Conservation (phyloP, 2,329 filamentous ascomycete species). For the Colletotrichum ledebouriae region DNA sequence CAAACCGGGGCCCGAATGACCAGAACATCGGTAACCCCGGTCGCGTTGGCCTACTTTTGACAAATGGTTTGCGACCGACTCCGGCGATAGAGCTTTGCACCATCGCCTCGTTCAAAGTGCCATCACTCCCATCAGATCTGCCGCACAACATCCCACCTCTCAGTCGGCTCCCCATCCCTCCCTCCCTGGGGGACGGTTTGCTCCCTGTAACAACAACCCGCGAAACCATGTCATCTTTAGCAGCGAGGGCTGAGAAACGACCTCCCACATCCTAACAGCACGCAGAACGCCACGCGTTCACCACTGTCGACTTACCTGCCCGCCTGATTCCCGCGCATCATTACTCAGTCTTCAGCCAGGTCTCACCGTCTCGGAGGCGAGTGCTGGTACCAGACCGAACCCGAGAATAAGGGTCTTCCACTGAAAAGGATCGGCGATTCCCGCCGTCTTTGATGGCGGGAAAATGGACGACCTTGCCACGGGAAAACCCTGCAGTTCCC, state of each 20-base stretch:
- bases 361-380: background rate
- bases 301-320: conserved; percentile 4
- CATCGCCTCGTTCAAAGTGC: background rate
- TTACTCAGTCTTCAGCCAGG: background rate
- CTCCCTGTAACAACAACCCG: too few species aligned
- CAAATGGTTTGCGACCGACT: conserved; percentile 23
- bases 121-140: too few species aligned
- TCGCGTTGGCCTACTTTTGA: conserved; percentile 5
- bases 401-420: background rate
- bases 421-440: background rate
- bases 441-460: background rate
- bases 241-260: too few species aligned
- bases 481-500: background rate
- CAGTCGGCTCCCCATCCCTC: too few species aligned
- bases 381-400: background rate
- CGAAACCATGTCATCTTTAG: too few species aligned
- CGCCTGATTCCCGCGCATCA: conserved; percentile 13
- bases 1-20: conserved; percentile 25
- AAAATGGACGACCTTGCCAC: background rate
- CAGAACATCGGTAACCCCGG: conserved; percentile 37
- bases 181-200: too few species aligned
- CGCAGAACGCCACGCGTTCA: conserved; percentile 11
- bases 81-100: background rate
- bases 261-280: conserved; percentile 7
- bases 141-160: too few species aligned